Evolutionary conservation across 116 monocot species (phyloP).

Genomic region (Papilionanthe hybrid): DNA sequence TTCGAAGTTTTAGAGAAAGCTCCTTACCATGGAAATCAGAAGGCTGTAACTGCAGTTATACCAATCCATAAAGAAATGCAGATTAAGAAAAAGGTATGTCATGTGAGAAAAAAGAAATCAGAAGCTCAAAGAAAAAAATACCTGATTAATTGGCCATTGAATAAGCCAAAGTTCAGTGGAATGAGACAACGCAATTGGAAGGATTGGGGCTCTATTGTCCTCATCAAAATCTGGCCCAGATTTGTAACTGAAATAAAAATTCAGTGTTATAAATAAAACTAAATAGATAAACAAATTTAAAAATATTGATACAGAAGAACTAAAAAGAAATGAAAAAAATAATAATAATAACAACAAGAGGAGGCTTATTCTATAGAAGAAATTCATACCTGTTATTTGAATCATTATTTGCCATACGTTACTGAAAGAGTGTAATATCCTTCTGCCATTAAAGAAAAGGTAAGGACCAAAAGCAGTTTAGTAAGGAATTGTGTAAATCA

Average conservation of each 20-base stretch:
- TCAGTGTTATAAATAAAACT: background rate
- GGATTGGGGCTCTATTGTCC: conserved; percentile 25
- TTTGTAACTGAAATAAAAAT: conserved; percentile 36
- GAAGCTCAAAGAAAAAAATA: background rate
- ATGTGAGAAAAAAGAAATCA: background rate
- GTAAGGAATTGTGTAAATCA: background rate
- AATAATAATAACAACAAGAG: background rate
- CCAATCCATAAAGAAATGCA: background rate
- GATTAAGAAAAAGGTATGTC: background rate
- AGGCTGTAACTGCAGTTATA: conserved; percentile 46
- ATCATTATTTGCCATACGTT: background rate
- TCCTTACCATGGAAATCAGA: conserved; percentile 69
- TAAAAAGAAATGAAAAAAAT: background rate
- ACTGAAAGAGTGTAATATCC: background rate
- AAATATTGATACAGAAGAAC: background rate
- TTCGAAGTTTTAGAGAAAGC: conserved; percentile 45
- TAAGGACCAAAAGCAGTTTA: background rate
- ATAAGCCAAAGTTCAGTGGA: conserved; percentile 83
- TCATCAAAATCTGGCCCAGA: conserved; percentile 45
- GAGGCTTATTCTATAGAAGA: background rate
- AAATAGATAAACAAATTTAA: conserved; percentile 2
- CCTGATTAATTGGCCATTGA: conserved; percentile 63
- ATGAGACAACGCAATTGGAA: conserved; percentile 43
- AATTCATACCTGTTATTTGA: conserved; percentile 7
- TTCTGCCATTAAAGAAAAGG: conserved; percentile 1